Conservation (phyloP, 139 green algal genomes). For the Chlorella vulgaris region DNA sequence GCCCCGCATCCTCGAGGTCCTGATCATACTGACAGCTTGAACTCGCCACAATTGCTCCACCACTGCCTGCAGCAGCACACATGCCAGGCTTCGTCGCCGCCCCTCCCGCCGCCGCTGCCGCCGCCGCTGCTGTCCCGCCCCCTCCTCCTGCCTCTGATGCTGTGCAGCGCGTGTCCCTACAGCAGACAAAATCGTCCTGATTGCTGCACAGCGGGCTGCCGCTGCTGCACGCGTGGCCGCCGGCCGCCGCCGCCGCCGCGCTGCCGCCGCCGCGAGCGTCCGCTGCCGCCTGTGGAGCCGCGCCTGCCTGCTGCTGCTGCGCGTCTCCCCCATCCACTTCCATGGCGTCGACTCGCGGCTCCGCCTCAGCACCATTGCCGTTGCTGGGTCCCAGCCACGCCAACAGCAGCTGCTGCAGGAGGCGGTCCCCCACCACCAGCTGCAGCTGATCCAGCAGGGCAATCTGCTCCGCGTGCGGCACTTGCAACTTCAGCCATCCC, state of each 20-base stretch:
- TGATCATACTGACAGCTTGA: conserved; percentile 16
- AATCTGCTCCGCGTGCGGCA: conserved; percentile 56
- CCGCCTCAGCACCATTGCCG: not conserved
- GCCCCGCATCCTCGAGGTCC: conserved; percentile 3
- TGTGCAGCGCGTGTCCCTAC: not conserved
- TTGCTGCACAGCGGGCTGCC: not conserved
- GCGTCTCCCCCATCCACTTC: not conserved
- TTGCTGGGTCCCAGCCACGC: conserved; percentile 67
- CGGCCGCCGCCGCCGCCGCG: too few relatives aligned
- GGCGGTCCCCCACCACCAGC: conserved; percentile 69
- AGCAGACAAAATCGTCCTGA: conserved; percentile 35
- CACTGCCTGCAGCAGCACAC: too few relatives aligned
- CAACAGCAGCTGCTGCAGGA: conserved; percentile 81
- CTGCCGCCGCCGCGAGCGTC: too few relatives aligned
- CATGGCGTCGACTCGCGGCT: not conserved
- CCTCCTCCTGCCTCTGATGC: not conserved
- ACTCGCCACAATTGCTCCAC: not conserved
- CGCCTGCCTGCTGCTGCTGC: not conserved
- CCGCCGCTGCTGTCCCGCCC: not conserved
- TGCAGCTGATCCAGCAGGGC: conserved; percentile 57
- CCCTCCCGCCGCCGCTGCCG: not conserved
- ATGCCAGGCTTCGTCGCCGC: not conserved
- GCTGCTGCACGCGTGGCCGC: not conserved
- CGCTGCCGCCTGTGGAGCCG: not conserved
- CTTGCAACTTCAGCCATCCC: conserved; percentile 74